Evolutionary conservation across 306 rosid species (phyloP), one percentile per base, ranked within the genome.

Genomic region (Cucurbita pepo): DNA sequence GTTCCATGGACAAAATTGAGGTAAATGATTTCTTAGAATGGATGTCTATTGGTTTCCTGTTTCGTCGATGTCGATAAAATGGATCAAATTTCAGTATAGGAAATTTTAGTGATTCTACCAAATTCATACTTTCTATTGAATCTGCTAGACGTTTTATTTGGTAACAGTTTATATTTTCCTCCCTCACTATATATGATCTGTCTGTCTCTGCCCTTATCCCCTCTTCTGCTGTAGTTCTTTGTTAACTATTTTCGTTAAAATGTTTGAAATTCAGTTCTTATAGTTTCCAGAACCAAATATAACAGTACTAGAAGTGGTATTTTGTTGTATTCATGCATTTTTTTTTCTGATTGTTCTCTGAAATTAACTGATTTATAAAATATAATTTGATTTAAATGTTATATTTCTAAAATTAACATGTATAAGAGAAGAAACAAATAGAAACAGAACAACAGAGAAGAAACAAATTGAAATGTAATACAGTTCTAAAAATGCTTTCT

Each of bases 1-100:
- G 96, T 64, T 94, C 97, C 78, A 94, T 90, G 98, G 97, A 94
- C 71, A 94, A 86, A 80, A 90, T 94, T 79, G 98, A 94, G 97
- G 98, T 89, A 61, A 58, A 77, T 74, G 47, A 22, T 69, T 48
- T 8, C 44, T 48, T 16, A 69, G 8, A 1, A 36, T 69, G 59
- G 34, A 50, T 16, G 44, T 50, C 5, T 34, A 45, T 50, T 69
- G 22, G 14, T 44, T 51, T 48, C 25, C 59, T 34, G 74, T 69
- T 34, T 69, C 59, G 15, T 69, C 30, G 47, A 50, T n/a, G 21
- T 7, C 15, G 58, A 69, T 34, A 15, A 69, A 15, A 21, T 45
- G 5, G 34, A 45, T 45, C 16, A 5, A 3, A 45, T 12, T 45
- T 43, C 55, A 12, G 45, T 12, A 13, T 25, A 47, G 38, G 41